A percentile compares a stretch with the other conserved stretches of the same genome.
Conservation (phyloP, 768 basidiomycete species). For the Podaxis sp. region DNA sequence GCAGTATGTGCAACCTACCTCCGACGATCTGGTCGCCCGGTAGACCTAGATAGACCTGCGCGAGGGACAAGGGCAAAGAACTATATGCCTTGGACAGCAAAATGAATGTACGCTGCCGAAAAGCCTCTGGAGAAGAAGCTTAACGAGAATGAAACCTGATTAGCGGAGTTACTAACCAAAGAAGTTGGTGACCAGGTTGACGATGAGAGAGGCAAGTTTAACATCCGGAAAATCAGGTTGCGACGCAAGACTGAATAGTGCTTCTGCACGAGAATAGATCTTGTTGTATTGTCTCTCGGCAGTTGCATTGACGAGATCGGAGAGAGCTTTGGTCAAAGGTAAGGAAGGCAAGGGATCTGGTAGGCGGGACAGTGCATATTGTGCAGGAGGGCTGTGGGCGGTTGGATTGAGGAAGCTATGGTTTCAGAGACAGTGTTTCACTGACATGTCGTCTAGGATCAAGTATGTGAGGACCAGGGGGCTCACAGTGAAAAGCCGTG, state of each 20-base stretch:
- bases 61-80: slow-evolving; percentile 52
- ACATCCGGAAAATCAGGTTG: slow-evolving; percentile 44
- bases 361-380: slow-evolving; percentile 53
- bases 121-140: slow-evolving; percentile 41
- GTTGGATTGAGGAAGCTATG: slow-evolving; percentile 1
- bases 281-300: slow-evolving; percentile 54
- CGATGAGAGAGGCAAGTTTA: slow-evolving; percentile 44
- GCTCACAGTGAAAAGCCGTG: slow-evolving; percentile 50
- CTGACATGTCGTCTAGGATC: slow-evolving; percentile 62
- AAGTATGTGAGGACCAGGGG: slow-evolving; percentile 68
- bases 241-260: slow-evolving; percentile 38
- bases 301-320: slow-evolving; percentile 46
- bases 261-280: slow-evolving; percentile 49
- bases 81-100: slow-evolving; percentile 66
- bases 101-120: slow-evolving; percentile 53
- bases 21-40: slow-evolving; percentile 34
- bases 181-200: slow-evolving; percentile 45
- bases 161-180: slow-evolving; percentile 40
- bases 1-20: slow-evolving; percentile 26
- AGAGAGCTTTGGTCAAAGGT: slow-evolving; percentile 47
- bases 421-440: slow-evolving; percentile 9
- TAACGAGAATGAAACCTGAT: slow-evolving; percentile 10
- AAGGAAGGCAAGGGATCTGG: slow-evolving; percentile 42
- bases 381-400: slow-evolving; percentile 52
- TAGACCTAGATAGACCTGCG: slow-evolving; percentile 57